Evolutionary conservation across 192 early-diverging fungal species (phyloP).

Genomic region (Backusella liffmaniae): DNA sequence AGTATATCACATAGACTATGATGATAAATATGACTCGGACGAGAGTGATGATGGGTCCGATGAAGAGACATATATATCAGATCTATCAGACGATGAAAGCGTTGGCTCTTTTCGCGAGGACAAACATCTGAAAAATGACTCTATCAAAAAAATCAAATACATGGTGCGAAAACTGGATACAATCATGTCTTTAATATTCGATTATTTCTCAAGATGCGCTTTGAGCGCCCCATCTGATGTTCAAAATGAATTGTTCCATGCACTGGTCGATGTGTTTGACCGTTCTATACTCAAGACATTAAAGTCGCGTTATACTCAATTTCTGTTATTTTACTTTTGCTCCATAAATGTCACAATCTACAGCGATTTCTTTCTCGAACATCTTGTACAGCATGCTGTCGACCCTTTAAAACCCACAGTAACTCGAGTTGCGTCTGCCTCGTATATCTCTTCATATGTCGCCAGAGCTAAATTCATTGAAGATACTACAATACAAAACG

Average conservation of each 20-base stretch:
- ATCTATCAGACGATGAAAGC: conserved; percentile 11
- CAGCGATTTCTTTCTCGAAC: conserved; percentile 77
- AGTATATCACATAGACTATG: conserved; percentile 38
- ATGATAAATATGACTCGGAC: conserved; percentile 36
- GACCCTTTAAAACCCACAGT: conserved; percentile 61
- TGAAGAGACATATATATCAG: conserved; percentile 8
- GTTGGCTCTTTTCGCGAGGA: conserved; percentile 32
- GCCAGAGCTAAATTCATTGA: conserved; percentile 83
- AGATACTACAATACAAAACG: conserved; percentile 57
- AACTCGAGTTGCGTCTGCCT: conserved; percentile 71
- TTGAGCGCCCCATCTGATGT: conserved; percentile 21
- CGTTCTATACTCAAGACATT: conserved; percentile 80
- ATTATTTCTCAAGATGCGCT: conserved; percentile 49
- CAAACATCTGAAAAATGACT: conserved; percentile 25
- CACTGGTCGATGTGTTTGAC: conserved; percentile 78
- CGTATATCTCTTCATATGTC: conserved; percentile 87
- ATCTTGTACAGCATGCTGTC: conserved; percentile 61
- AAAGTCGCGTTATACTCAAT: conserved; percentile 90
- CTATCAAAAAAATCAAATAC: conserved; percentile 43
- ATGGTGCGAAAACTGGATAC: conserved; percentile 73
- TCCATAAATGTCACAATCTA: conserved; percentile 60
- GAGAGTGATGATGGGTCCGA: conserved; percentile 39
- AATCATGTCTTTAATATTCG: conserved; percentile 66
- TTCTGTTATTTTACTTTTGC: conserved; percentile 82
- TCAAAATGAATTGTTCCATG: conserved; percentile 58